A percentile compares a stretch with the other conserved stretches of the same genome.
Conservation (phyloP, 75 land plant genomes). For the Pseudotsuga menziesii region DNA sequence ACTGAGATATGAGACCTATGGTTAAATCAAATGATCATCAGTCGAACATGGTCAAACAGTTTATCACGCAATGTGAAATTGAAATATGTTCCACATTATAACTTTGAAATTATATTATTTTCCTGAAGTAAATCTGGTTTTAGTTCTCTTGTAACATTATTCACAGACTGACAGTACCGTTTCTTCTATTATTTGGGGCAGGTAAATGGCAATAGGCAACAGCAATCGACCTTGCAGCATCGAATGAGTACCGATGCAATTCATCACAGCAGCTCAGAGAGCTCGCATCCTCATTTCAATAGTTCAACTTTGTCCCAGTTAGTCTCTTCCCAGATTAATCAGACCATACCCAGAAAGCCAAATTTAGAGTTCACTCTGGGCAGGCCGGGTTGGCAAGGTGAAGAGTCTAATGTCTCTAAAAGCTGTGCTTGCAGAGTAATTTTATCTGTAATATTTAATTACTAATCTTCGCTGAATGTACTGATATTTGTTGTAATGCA, state of each 20-base stretch:
- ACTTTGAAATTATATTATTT: too few relatives aligned
- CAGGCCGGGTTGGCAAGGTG: constrained; percentile 12
- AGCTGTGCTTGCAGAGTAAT: neutral
- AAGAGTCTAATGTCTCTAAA: neutral
- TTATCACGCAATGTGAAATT: too few relatives aligned
- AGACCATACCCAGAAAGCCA: neutral
- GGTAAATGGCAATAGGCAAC: neutral
- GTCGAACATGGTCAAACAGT: too few relatives aligned
- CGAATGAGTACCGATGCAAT: neutral
- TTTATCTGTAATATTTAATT: neutral
- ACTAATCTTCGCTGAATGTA: neutral
- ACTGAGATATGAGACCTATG: too few relatives aligned
- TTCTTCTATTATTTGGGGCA: neutral
- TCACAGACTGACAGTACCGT: neutral
- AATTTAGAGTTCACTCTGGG: constrained; percentile 10
- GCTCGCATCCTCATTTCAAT: neutral
- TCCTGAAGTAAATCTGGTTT: neutral
- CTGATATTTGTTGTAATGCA: neutral
- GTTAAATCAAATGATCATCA: too few relatives aligned
- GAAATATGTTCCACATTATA: too few relatives aligned
- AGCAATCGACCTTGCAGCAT: constrained; percentile 2
- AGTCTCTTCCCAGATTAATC: neutral
- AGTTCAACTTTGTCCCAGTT: constrained; percentile 9
- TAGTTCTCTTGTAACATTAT: neutral
- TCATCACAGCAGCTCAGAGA: neutral